These are phyloP conservation scores for Trapa incisa DNA, from an alignment of 345 rosid genomes.

Conservation along the genomic window DNA sequence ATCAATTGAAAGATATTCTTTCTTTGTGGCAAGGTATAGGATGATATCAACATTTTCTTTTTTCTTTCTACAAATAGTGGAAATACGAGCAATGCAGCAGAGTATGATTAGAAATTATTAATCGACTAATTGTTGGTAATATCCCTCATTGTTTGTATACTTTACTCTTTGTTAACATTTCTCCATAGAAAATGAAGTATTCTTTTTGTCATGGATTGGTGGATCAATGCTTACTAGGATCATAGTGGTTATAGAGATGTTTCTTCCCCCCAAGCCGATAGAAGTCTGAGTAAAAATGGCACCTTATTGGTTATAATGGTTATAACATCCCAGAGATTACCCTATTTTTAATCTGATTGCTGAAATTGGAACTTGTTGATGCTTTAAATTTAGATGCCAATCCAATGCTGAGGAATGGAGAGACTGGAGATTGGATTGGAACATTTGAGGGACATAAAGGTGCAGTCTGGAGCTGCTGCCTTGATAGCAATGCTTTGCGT, in stretches of 20 bases:
- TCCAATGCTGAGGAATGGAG: slow-evolving; percentile 98
- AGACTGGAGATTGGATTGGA: slow-evolving; percentile 99
- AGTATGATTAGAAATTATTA: not conserved
- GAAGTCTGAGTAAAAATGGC: not conserved
- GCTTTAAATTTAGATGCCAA: slow-evolving; percentile 48
- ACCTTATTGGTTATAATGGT: not conserved
- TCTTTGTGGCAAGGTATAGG: not conserved
- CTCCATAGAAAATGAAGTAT: not conserved
- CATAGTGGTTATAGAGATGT: not conserved
- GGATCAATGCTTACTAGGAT: not conserved
- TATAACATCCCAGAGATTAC: not conserved
- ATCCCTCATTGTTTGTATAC: not conserved
- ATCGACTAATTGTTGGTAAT: not conserved
- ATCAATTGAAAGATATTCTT: not conserved
- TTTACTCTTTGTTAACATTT: not conserved
- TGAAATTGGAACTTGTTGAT: not conserved
- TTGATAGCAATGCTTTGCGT: slow-evolving; percentile 72
- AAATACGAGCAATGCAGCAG: not conserved
- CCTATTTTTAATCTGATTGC: not conserved
- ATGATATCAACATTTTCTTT: not conserved
- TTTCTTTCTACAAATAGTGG: not conserved
- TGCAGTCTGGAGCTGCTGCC: slow-evolving; percentile 95
- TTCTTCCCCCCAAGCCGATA: no score
- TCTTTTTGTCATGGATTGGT: not conserved
- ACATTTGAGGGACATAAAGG: slow-evolving; percentile 99